Evolutionary conservation across 129 eudicot species (phyloP).

Genomic region (Centrapalus pauciflorus): DNA sequence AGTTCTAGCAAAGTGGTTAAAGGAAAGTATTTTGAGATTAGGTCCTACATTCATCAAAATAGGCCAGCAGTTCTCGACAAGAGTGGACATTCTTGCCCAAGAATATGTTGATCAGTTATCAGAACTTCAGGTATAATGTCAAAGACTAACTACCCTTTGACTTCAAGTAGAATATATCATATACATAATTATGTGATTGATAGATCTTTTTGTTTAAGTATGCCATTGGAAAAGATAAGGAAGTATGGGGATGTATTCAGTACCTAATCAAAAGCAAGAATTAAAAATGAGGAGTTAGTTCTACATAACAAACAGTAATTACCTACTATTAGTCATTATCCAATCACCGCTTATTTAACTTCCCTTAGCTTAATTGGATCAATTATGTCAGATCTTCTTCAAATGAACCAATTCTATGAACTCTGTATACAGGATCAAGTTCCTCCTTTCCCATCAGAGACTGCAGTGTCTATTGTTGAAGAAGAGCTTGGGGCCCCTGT

Average conservation of each 20-base stretch:
- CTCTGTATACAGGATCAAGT: constrained; percentile 83
- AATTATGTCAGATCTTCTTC: not conserved
- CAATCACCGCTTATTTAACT: not conserved
- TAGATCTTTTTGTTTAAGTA: not conserved
- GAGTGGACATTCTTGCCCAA: constrained; percentile 99
- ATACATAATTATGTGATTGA: not conserved
- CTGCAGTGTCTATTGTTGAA: constrained; percentile 81
- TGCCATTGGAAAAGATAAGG: not conserved
- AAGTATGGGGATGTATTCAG: not conserved
- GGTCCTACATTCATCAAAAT: constrained; percentile 98
- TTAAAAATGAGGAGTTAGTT: not conserved
- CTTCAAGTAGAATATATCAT: not conserved
- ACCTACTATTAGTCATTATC: not conserved
- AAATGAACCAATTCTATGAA: constrained; percentile 1
- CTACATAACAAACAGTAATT: not conserved
- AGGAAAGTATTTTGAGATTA: constrained; percentile 81
- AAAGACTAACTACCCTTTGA: not conserved
- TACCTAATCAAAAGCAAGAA: not conserved
- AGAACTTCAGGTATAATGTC: constrained; percentile 80
- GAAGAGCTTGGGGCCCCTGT: constrained; percentile 95
- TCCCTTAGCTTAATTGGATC: not conserved
- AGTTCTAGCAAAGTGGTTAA: constrained; percentile 92
- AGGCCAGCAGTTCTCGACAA: constrained; percentile 96
- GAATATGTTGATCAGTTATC: constrained; percentile 98
- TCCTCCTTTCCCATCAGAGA: constrained; percentile 98